Percentiles rank a stretch among this genome's conserved stretches.
phyloP scores from a whole-genome alignment of 2,329 filamentous ascomycete species.

The Neonectria magnoliae region DNA sequence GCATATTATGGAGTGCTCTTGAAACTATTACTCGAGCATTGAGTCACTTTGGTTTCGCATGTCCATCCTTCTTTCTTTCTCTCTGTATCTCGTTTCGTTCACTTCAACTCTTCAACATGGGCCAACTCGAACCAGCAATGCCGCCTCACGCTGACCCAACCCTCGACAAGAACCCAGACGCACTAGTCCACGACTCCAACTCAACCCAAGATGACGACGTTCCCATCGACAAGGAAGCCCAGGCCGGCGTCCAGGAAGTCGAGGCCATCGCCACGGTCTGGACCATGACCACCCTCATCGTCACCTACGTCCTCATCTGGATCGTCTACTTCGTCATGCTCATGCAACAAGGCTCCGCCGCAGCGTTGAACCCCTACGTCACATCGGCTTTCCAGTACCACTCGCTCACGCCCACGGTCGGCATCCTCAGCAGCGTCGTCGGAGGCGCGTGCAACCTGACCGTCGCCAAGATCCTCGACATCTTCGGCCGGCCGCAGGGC shows the following conservation, averaged over 20 bases:
- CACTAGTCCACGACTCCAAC: neutral
- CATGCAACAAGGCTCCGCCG: neutral
- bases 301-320: neutral
- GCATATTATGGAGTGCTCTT: neutral
- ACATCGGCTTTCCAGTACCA: conserved; percentile 43
- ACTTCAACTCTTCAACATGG: neutral
- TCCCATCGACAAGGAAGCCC: neutral
- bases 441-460: conserved; percentile 68
- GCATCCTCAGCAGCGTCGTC: conserved; percentile 61
- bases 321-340: neutral
- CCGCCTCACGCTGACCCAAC: neutral
- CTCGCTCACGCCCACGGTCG: conserved; percentile 60
- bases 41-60: neutral
- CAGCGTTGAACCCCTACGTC: neutral
- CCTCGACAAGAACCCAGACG: neutral
- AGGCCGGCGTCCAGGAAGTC: neutral
- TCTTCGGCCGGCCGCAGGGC: conserved; percentile 71
- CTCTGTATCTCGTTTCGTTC: neutral
- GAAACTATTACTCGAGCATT: neutral
- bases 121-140: neutral
- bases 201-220: neutral
- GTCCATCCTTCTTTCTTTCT: neutral
- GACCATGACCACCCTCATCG: neutral
- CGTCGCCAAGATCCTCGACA: conserved; percentile 70
- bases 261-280: neutral